Percentiles rank a stretch among this genome's conserved stretches.
Evolutionary conservation across 495 filamentous ascomycete genomes (phyloP).

Genomic region (Glarea lozoyensis): DNA sequence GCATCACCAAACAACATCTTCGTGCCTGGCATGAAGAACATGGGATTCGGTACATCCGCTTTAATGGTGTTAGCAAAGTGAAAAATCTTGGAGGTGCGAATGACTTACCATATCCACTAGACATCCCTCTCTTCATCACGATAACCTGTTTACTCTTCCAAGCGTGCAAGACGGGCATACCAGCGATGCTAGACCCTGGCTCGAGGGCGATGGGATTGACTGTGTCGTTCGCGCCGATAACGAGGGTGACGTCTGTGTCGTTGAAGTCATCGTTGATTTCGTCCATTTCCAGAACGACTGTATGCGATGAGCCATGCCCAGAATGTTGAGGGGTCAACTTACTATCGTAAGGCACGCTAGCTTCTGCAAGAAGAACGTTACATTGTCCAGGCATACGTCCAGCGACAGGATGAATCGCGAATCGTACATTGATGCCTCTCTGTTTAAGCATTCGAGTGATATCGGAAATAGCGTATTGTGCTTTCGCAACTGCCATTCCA

Average conservation of each 20-base stretch:
- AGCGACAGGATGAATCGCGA: conserved; percentile 77
- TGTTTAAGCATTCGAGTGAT: conserved; percentile 61
- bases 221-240: conserved; percentile 81
- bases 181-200: conserved; percentile 67
- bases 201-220: conserved; percentile 80
- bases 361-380: conserved; percentile 76
- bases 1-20: conserved; percentile 84
- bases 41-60: conserved; percentile 73
- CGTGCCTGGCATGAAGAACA: conserved; percentile 79
- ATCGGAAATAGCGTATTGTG: conserved; percentile 75
- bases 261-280: conserved; percentile 84
- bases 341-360: conserved; percentile 71
- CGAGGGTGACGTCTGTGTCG: conserved; percentile 73
- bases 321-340: conserved; percentile 14
- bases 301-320: conserved; percentile 17
- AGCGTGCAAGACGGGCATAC: conserved; percentile 78
- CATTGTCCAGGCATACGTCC: conserved; percentile 83
- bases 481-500: conserved; percentile 82
- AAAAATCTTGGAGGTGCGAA: conserved; percentile 5
- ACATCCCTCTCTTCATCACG: conserved; percentile 79
- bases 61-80: conserved; percentile 22
- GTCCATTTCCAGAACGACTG: conserved; percentile 73
- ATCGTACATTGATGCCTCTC: conserved; percentile 68
- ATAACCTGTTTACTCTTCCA: conserved; percentile 88
- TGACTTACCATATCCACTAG: conserved; percentile 55